Percentiles rank a stretch among this genome's conserved stretches.
Conservation (phyloP, 192 early-diverging fungal species). For the Backusella morwellensis region DNA sequence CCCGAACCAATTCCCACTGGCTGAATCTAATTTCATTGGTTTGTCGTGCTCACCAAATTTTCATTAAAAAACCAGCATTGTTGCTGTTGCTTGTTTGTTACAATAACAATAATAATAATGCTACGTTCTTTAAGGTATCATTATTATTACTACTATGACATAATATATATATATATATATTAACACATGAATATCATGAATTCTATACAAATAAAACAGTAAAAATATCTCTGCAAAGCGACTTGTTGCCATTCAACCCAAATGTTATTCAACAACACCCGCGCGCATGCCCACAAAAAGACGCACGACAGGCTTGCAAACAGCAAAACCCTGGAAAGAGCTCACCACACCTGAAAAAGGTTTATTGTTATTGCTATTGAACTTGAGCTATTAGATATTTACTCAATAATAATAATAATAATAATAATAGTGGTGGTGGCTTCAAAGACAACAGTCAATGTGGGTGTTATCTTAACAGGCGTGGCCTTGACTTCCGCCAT, state of each 20-base stretch:
- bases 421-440: slow-evolving; percentile 44
- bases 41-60: too few relatives aligned
- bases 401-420: not conserved
- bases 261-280: not conserved
- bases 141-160: not conserved
- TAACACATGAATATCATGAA: not conserved
- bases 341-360: slow-evolving; percentile 48
- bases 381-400: not conserved
- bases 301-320: not conserved
- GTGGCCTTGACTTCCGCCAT: slow-evolving; percentile 41
- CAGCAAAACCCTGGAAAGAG: slow-evolving; percentile 47
- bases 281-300: not conserved
- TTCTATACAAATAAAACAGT: not conserved
- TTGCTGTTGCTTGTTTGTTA: too few relatives aligned
- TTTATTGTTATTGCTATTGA: not conserved
- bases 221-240: not conserved
- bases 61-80: too few relatives aligned
- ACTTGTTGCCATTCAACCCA: not conserved
- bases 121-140: not conserved
- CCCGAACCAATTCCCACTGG: too few relatives aligned
- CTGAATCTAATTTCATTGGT: too few relatives aligned
- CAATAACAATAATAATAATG: not conserved
- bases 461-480: slow-evolving; percentile 45
- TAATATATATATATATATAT: not conserved
- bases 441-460: slow-evolving; percentile 48